A percentile compares a stretch with the other conserved stretches of the same genome.
Evolutionary conservation across 257 asterid genomes (phyloP).

Genomic region (Nicotiana attenuata): DNA sequence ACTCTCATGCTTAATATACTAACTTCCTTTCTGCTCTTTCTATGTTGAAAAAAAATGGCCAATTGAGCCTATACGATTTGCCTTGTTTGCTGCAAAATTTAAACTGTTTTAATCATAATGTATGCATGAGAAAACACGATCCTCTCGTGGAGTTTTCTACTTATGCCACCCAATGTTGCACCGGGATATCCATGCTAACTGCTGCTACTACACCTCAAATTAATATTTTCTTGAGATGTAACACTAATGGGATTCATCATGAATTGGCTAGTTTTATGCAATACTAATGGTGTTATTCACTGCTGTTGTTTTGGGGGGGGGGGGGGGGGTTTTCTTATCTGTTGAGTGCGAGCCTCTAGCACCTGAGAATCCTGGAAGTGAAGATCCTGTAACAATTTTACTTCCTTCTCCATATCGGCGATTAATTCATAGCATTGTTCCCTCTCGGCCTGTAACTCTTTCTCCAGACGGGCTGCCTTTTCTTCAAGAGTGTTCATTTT

Average conservation of each 20-base stretch:
- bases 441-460: too few relatives aligned
- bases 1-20: background rate
- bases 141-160: background rate
- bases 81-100: slow-evolving; percentile 6
- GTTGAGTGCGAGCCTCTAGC: too few relatives aligned
- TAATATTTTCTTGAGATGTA: background rate
- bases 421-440: too few relatives aligned
- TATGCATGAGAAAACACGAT: background rate
- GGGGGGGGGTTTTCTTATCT: too few relatives aligned
- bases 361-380: too few relatives aligned
- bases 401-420: too few relatives aligned
- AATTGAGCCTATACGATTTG: slow-evolving; percentile 1
- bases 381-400: too few relatives aligned
- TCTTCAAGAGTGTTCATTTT: too few relatives aligned
- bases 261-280: too few relatives aligned
- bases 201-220: background rate
- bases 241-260: background rate
- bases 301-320: background rate
- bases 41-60: background rate
- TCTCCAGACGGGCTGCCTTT: too few relatives aligned
- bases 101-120: background rate
- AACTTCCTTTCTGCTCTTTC: background rate
- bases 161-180: background rate
- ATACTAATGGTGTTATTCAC: background rate
- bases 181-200: background rate